Evolutionary conservation across 208 protist species (phyloP).

Genomic region (Spongospora subterranea): DNA sequence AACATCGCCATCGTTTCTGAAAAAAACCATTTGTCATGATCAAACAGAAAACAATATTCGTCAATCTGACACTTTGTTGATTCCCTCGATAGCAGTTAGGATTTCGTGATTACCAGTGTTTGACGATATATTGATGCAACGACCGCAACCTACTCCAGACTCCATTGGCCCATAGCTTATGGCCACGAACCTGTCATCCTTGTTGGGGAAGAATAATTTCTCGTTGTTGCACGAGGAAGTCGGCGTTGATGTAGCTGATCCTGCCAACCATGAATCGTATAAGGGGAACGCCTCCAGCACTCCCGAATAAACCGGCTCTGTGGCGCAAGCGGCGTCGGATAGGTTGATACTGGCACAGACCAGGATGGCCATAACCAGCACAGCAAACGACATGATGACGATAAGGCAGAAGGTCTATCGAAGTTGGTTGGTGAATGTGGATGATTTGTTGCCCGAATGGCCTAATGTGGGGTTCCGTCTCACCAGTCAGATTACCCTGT

Average conservation of each 20-base stretch:
- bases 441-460: too few relatives aligned
- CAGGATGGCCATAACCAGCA: neutral
- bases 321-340: neutral
- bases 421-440: too few relatives aligned
- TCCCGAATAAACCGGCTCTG: neutral
- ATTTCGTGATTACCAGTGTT: neutral
- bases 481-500: too few relatives aligned
- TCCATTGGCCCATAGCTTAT: neutral
- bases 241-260: neutral
- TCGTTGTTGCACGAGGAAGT: neutral
- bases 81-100: neutral
- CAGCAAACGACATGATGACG: too few relatives aligned
- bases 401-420: too few relatives aligned
- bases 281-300: neutral
- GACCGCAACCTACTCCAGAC: neutral
- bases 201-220: constrained; percentile 15
- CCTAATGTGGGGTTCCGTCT: too few relatives aligned
- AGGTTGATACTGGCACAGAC: neutral
- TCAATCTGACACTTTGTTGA: neutral
- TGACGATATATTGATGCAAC: constrained; percentile 33
- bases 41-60: neutral
- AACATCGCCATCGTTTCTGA: neutral
- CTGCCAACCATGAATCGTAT: neutral
- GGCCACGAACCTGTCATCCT: constrained; percentile 24
- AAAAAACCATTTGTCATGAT: neutral